Base-by-base conservation (phyloP, 208 protist species). In the Acanthamoeba lenticulata region DNA sequence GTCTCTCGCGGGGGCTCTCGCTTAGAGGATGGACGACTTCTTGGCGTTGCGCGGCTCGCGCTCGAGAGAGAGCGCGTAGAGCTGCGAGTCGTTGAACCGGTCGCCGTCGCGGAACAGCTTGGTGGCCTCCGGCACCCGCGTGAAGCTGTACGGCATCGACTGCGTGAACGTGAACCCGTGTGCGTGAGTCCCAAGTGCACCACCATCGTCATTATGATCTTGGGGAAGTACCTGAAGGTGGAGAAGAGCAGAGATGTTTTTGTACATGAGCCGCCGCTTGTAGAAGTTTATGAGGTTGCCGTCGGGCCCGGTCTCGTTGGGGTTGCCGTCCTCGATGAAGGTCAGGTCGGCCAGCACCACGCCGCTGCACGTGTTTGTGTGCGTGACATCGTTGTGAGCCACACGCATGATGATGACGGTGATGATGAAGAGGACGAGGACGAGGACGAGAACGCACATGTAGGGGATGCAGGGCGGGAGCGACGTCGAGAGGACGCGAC, bases 241-340 rank as follows among this genome's bases (percentile, higher is more conserved):
- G 44, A 86, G 77, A 65, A 86, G 40, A 60, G 77, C 21, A 24
- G 40, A 32, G 34, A 86, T 86, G 29, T 47, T 57, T 52, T 91
- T 91, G 57, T 91, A 91, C 52, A 91, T 91, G 34, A 91, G 85
- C 57, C 42, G 11, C 3, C 85, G 85, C 36, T 91, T 91, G 85
- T 91, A 91, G 34, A 91, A 91, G 85, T 91, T 91, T 42, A 91
- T 69, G 27, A 91, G 85, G 29, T 7, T 40, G 15, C 65, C 65
- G 52, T 29, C 13, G 47, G 29, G 32, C 9, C 85, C 85, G 24
- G 57, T 44, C 24, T 62, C 57, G 42, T 91, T 69, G 38, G 85
- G 85, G 11, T 91, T 91, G 29, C 85, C 85, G 57, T 91, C 85
- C 42, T 91, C 85, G 27, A 91, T 91, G 85, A 91, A 91, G 19